phyloP scores from a whole-genome alignment of 140 eudicot genomes.

The Oenanthe javanica region DNA sequence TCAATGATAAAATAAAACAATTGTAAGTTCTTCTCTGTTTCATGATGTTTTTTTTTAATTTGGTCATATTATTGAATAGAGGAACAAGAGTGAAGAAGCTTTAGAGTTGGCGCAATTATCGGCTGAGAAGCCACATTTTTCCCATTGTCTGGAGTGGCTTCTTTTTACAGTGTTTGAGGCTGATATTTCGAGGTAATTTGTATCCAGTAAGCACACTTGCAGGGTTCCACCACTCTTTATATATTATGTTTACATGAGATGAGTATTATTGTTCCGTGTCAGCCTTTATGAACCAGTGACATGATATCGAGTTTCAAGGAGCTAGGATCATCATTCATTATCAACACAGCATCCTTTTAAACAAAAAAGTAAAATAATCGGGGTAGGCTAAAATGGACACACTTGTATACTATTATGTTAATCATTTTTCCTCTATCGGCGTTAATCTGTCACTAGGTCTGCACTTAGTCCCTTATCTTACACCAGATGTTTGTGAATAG shows the following conservation, averaged over 20 bases:
- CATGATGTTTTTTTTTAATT: background rate
- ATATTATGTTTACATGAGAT: background rate
- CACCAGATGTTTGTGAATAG: background rate
- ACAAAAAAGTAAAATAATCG: background rate
- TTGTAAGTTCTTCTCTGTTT: background rate
- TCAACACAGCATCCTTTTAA: background rate
- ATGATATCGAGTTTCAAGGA: background rate
- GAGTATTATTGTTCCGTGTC: background rate
- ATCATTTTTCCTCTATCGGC: background rate
- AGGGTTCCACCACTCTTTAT: background rate
- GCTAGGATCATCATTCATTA: background rate
- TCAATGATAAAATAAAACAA: background rate
- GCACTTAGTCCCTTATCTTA: background rate
- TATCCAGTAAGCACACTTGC: background rate
- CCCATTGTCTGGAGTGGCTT: constrained; percentile 99
- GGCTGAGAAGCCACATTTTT: constrained; percentile 97
- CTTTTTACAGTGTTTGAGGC: constrained; percentile 99
- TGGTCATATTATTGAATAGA: constrained; percentile 31
- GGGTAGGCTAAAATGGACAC: background rate
- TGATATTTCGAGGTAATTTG: constrained; percentile 77
- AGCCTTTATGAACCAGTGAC: background rate
- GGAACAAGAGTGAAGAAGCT: constrained; percentile 94
- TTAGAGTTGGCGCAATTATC: constrained; percentile 81
- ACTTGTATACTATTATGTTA: background rate
- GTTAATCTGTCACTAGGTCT: background rate